Evolutionary conservation across 2,329 filamentous ascomycete genomes (phyloP), one percentile per base, ranked within the genome.

Genomic region (Huntiella omanensis): DNA sequence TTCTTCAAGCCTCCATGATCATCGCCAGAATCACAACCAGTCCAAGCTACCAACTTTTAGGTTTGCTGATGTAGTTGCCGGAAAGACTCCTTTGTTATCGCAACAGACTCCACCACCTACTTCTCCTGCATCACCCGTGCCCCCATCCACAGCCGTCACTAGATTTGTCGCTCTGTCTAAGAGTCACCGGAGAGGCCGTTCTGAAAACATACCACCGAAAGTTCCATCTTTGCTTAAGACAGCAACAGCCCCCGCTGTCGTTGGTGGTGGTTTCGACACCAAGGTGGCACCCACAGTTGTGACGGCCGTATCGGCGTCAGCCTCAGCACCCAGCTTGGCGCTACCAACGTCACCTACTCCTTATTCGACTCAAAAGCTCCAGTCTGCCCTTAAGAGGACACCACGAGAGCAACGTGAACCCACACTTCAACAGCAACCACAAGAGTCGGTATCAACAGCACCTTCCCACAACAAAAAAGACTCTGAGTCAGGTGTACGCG

Each of bases 41-140:
- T 73, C 70, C 51, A 73, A 73, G 54, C 59, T 73, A 52, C 70
- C 71, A 22, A 64, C 69, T 16, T 71, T 68, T 57, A 70, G 70
- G 49, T 70, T 70, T 55, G 66, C 63, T 52, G 69, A 73, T 58
- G 59, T 67, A 46, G 60, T 59, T 17, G 47, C 62, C 16, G 47
- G 42, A 34, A 49, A 49, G 35, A 62, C 19, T 41, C 10, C 19
- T 41, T 5, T 54, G 60, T 33, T 52, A 57, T 40, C 57, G 34
- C 57, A 62, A 40, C 56, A 56, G 47, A 39, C 46, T 36, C 45
- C 50, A 44, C 43, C 48, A 45, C 39, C 32, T 28, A 56, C 62
- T 40, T 48, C 54, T 60, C 49, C 60, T 59, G 50, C 60, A 58
- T 33, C 57, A 58, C 50, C 57, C 16, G 15, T 61, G 50, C 62